These are phyloP conservation scores for Gossypium sturtianum DNA, from an alignment of 345 rosid genomes.

Conservation along the genomic window DNA sequence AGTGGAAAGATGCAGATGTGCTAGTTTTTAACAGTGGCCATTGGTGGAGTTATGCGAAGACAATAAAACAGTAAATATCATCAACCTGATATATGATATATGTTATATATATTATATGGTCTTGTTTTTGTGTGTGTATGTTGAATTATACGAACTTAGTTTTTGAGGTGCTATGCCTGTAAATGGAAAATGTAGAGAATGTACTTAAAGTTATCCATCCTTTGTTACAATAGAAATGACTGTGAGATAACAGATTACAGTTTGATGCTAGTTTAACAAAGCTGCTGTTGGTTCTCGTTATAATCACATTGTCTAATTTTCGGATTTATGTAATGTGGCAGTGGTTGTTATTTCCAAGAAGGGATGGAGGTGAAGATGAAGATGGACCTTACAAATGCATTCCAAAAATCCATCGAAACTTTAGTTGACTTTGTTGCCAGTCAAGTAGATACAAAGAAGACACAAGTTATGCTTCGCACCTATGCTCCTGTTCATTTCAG, in stretches of 20 bases:
- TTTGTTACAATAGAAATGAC: background rate
- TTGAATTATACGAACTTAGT: background rate
- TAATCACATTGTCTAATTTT: constrained; percentile 13
- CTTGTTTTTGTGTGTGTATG: background rate
- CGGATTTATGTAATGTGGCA: constrained; percentile 17
- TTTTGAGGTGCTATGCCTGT: background rate
- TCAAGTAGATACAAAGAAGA: constrained; percentile 41
- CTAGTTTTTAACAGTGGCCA: constrained; percentile 81
- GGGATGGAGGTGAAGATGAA: constrained; percentile 43
- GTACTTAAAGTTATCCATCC: background rate
- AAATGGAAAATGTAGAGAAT: background rate
- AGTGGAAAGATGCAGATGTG: constrained; percentile 73
- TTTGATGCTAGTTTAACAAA: background rate
- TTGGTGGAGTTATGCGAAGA: constrained; percentile 89
- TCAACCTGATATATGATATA: constrained; percentile 2
- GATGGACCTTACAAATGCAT: constrained; percentile 49
- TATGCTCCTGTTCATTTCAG: constrained; percentile 69
- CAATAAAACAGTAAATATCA: constrained; percentile 47
- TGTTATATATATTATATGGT: background rate
- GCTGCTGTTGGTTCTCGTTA: background rate
- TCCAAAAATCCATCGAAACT: constrained; percentile 39
- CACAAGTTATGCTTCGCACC: constrained; percentile 54
- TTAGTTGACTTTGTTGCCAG: constrained; percentile 37
- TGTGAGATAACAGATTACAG: background rate
- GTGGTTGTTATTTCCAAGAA: constrained; percentile 59